A percentile compares a stretch with the other conserved stretches of the same genome.
Evolutionary conservation across 2,329 filamentous ascomycete species (phyloP).

Genomic region (Chaetomium strumarium): DNA sequence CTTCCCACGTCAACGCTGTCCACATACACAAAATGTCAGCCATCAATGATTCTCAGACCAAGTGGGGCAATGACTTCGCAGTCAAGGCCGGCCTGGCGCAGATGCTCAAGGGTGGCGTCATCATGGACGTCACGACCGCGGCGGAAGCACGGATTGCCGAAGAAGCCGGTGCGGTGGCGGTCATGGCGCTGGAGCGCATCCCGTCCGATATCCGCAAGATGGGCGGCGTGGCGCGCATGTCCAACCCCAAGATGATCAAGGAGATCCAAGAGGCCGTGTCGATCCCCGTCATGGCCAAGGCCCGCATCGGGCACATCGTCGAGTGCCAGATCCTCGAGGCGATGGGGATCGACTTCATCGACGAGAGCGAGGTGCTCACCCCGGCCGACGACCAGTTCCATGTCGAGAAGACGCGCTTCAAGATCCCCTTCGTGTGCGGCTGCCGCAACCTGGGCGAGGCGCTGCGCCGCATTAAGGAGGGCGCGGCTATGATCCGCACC

Average conservation of each 20-base stretch:
- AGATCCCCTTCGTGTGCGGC: constrained; percentile 89
- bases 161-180: constrained; percentile 88
- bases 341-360: constrained; percentile 93
- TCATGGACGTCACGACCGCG: constrained; percentile 97
- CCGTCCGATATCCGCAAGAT: constrained; percentile 90
- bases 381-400: constrained; percentile 87
- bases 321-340: constrained; percentile 98
- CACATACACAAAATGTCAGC: constrained; percentile 7
- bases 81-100: constrained; percentile 94
- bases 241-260: constrained; percentile 87
- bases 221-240: constrained; percentile 95
- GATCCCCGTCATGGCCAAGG: constrained; percentile 99
- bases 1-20: not conserved
- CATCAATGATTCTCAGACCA: constrained; percentile 6
- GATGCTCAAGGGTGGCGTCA: constrained; percentile 98
- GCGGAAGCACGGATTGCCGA: constrained; percentile 95
- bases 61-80: constrained; percentile 51
- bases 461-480: constrained; percentile 81
- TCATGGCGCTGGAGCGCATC: constrained; percentile 98
- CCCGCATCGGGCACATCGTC: constrained; percentile 93
- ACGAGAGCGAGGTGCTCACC: constrained; percentile 96
- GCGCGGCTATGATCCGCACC: constrained; percentile 97
- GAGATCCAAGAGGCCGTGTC: constrained; percentile 93
- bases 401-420: constrained; percentile 80
- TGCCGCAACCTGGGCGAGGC: constrained; percentile 94